These are phyloP conservation scores for Sequoia sempervirens DNA, from an alignment of 75 land plant genomes.

Conservation along the genomic window DNA sequence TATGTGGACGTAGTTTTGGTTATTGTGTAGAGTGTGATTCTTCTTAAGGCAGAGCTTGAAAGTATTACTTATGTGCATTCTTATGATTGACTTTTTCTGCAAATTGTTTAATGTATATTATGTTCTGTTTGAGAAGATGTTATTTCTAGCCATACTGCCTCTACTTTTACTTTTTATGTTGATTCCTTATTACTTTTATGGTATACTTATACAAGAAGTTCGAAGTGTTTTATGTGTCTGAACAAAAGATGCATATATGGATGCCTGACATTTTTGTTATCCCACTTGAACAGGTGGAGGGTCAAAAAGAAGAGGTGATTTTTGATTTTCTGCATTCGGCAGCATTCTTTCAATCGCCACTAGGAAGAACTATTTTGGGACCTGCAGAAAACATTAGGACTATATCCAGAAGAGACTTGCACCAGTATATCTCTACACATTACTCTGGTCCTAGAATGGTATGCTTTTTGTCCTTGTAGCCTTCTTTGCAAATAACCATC, in stretches of 20 bases:
- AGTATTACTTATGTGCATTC: not conserved
- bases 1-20: not conserved
- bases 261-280: not conserved
- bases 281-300: constrained; percentile 29
- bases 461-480: not conserved
- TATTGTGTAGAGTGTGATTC: not conserved
- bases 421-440: constrained; percentile 45
- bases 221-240: not conserved
- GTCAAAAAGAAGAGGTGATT: constrained; percentile 48
- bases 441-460: constrained; percentile 54
- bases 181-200: not conserved
- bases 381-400: constrained; percentile 39
- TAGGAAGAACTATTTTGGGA: constrained; percentile 49
- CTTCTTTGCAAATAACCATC: constrained; percentile 3
- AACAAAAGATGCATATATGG: not conserved
- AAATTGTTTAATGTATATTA: not conserved
- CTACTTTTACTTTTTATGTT: not conserved
- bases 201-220: not conserved
- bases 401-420: constrained; percentile 32
- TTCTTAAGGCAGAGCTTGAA: not conserved
- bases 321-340: constrained; percentile 47
- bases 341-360: constrained; percentile 29
- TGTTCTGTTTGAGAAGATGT: not conserved
- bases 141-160: not conserved
- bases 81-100: not conserved